Evolutionary conservation across 208 protist species (phyloP).

Genomic region (Trypanosoma cruzi): DNA sequence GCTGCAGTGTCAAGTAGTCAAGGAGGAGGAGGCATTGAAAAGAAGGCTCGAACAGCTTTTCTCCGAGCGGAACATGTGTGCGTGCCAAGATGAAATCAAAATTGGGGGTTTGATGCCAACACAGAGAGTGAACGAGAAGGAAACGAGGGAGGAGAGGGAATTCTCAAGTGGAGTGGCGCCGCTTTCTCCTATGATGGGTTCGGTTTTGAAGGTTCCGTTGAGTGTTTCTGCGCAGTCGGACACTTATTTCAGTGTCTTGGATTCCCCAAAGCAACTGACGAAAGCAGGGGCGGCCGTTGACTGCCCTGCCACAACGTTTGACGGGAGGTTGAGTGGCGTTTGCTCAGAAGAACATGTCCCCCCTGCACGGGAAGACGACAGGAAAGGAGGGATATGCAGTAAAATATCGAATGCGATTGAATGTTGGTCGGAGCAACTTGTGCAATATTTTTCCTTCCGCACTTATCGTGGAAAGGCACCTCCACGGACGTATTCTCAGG

Average conservation of each 20-base stretch:
- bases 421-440: slow-evolving; percentile 4
- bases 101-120: not conserved
- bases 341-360: not conserved
- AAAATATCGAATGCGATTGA: not conserved
- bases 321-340: not conserved
- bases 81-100: not conserved
- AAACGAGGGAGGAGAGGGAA: not conserved
- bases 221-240: not conserved
- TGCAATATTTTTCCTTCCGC: slow-evolving; percentile 3
- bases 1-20: not conserved
- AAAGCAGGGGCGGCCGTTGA: not conserved
- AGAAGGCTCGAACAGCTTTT: slow-evolving; percentile 25
- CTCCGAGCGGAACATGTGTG: slow-evolving; percentile 11
- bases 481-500: slow-evolving; percentile 3
- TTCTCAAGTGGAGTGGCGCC: too few relatives aligned
- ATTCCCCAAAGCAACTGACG: not conserved
- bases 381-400: not conserved
- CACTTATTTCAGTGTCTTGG: not conserved
- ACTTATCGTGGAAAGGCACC: slow-evolving; percentile 13
- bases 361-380: not conserved
- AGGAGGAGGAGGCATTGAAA: slow-evolving; percentile 23
- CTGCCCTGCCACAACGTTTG: not conserved
- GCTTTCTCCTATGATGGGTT: not conserved
- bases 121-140: not conserved
- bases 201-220: not conserved